Percentiles rank a stretch among this genome's conserved stretches.
These are phyloP conservation scores for Encephalitozoon romaleae DNA, from an alignment of 371 early-diverging fungal species.

Conservation along the genomic window DNA sequence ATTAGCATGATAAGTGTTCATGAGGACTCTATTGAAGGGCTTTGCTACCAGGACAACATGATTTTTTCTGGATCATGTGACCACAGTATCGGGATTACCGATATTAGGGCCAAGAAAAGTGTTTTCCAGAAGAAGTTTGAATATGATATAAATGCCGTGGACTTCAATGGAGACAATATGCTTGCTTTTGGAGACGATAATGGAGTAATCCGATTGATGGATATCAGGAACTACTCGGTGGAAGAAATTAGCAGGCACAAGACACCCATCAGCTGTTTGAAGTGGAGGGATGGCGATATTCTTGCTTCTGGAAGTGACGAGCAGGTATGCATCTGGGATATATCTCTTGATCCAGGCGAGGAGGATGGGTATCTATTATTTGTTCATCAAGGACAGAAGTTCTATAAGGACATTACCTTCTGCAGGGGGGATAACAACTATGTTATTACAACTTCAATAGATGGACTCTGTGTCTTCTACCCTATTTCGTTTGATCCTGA, in stretches of 20 bases:
- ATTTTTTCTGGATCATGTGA: constrained; percentile 43
- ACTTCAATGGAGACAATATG: constrained; percentile 46
- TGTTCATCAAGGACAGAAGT: constrained; percentile 60
- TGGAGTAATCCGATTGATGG: constrained; percentile 46
- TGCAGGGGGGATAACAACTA: constrained; percentile 5
- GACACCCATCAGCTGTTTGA: constrained; percentile 47
- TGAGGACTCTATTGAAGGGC: constrained; percentile 31
- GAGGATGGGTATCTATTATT: constrained; percentile 58
- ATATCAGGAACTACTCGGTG: constrained; percentile 30
- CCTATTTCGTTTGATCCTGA: constrained; percentile 37
- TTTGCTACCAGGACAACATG: neutral
- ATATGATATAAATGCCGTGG: constrained; percentile 56
- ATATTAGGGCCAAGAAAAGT: constrained; percentile 25
- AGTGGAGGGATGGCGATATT: constrained; percentile 48
- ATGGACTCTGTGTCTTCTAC: constrained; percentile 50
- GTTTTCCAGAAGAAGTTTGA: neutral
- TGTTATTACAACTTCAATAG: constrained; percentile 37
- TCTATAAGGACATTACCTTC: constrained; percentile 58
- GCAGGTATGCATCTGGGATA: constrained; percentile 59
- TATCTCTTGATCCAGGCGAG: constrained; percentile 30
- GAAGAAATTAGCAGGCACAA: constrained; percentile 55
- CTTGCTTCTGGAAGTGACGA: constrained; percentile 53
- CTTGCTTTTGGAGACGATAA: constrained; percentile 57
- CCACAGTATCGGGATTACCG: constrained; percentile 26
- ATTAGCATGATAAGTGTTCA: constrained; percentile 17